Conservation (phyloP, 2,329 filamentous ascomycete genomes). For the Cryphonectria nitschkei region DNA sequence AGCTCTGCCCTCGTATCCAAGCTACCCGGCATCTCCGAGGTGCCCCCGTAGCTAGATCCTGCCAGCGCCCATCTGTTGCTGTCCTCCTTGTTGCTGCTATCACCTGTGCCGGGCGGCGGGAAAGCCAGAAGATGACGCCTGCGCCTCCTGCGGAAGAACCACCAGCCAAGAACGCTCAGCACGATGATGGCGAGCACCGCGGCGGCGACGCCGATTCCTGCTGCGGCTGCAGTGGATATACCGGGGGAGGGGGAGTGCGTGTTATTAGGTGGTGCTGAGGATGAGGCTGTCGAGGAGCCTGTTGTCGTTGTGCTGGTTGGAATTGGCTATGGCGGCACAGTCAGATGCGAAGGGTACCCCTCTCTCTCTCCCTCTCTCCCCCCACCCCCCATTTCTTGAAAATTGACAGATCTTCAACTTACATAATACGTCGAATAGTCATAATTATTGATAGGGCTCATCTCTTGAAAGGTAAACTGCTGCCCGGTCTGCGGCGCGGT, state of each 20-base stretch:
- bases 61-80: neutral
- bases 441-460: conserved; percentile 14
- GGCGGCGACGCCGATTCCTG: conserved; percentile 2
- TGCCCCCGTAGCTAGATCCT: neutral
- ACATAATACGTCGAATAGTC: conserved; percentile 14
- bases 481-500: conserved; percentile 13
- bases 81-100: neutral
- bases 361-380: neutral
- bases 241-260: neutral
- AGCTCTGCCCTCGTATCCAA: neutral
- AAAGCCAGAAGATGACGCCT: neutral
- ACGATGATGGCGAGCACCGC: neutral
- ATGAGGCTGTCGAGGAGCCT: neutral
- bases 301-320: neutral
- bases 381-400: neutral
- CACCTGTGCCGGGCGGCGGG: neutral
- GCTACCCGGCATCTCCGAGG: neutral
- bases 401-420: neutral
- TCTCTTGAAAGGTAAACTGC: conserved; percentile 16
- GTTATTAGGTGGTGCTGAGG: neutral
- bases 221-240: conserved; percentile 14
- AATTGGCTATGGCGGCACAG: neutral
- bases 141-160: conserved; percentile 9
- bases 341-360: neutral
- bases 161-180: neutral